phyloP scores from a whole-genome alignment of 495 filamentous ascomycete genomes.

The Emericellopsis terricola region DNA sequence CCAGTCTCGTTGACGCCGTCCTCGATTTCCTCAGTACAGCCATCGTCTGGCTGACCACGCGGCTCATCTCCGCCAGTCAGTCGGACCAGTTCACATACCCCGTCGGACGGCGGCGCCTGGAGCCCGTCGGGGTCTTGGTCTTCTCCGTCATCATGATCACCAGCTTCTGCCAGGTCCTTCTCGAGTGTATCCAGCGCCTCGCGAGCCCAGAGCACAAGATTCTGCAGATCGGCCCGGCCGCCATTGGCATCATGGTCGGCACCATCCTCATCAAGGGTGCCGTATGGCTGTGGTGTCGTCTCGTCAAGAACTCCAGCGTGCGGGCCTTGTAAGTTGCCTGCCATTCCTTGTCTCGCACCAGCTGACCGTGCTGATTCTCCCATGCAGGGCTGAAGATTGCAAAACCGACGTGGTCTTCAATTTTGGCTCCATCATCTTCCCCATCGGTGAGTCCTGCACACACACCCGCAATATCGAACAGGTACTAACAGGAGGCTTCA shows the following conservation, averaged over 20 bases:
- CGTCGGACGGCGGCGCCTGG: slow-evolving; percentile 56
- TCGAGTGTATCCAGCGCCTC: slow-evolving; percentile 55
- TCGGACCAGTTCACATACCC: slow-evolving; percentile 73
- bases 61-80: slow-evolving; percentile 38
- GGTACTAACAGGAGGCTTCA: background rate
- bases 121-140: slow-evolving; percentile 62
- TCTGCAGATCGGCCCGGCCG: slow-evolving; percentile 53
- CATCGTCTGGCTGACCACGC: slow-evolving; percentile 74
- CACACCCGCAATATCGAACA: slow-evolving; percentile 3
- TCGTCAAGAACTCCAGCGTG: slow-evolving; percentile 76
- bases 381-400: slow-evolving; percentile 14
- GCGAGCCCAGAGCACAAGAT: slow-evolving; percentile 43
- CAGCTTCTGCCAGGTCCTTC: slow-evolving; percentile 68
- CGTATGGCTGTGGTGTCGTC: slow-evolving; percentile 84
- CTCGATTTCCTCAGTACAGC: slow-evolving; percentile 75
- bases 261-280: slow-evolving; percentile 67
- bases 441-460: slow-evolving; percentile 36
- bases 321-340: slow-evolving; percentile 49
- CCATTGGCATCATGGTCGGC: slow-evolving; percentile 62
- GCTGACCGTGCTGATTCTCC: slow-evolving; percentile 29
- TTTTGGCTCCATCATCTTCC: slow-evolving; percentile 72
- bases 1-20: slow-evolving; percentile 73
- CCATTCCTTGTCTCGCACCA: background rate
- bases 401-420: slow-evolving; percentile 66
- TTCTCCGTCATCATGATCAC: slow-evolving; percentile 78